Evolutionary conservation across 768 basidiomycete genomes (phyloP), one percentile per base, ranked within the genome.

Genomic region (Tubosaeta sp.): DNA sequence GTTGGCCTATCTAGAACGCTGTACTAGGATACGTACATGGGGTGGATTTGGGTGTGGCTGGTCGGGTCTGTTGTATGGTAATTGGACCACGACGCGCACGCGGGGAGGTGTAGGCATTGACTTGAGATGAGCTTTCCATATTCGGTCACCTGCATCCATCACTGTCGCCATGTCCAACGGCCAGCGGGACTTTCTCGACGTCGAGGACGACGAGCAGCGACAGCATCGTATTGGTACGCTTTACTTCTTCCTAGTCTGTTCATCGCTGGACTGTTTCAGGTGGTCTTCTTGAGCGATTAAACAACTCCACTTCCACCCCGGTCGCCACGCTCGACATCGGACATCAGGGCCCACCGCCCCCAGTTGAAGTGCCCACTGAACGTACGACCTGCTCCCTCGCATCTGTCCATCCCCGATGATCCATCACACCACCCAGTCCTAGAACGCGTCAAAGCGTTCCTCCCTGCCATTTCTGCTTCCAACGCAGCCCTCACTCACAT

Each of bases 61-160:
- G 46, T 88, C 86, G 11, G 89, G 87, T 43, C 89, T 79, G 65
- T 89, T 83, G 66, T 81, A 86, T 3, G 91, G 91, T 13, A 93
- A 71, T 49, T 88, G 79, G 37, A 93, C 84, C 29, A 93, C 83
- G 22, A 93, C 84, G 44, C 91, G 84, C 19, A 87, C 72, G 45
- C 68, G 67, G 6, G 72, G 69, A 41, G 58, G 52, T 5, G 58
- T 46, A 6, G 61, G 50, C 70, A 67, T 71, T 49, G 33, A 35
- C 33, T 33, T 12, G 43, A 52, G 34, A 25, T 27, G 9, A 35
- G 52, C 11, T 42, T 25, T 17, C 61, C 53, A 19, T 31, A 65
- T 57, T 53, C 34, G 47, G 51, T 11, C 42, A 9, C 29, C 33
- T 22, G 38, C 47, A 16, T n/a, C 13, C 25, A 34, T 34, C 14